phyloP scores from a whole-genome alignment of 2,329 filamentous ascomycete species.

The Penicillium sp. region DNA sequence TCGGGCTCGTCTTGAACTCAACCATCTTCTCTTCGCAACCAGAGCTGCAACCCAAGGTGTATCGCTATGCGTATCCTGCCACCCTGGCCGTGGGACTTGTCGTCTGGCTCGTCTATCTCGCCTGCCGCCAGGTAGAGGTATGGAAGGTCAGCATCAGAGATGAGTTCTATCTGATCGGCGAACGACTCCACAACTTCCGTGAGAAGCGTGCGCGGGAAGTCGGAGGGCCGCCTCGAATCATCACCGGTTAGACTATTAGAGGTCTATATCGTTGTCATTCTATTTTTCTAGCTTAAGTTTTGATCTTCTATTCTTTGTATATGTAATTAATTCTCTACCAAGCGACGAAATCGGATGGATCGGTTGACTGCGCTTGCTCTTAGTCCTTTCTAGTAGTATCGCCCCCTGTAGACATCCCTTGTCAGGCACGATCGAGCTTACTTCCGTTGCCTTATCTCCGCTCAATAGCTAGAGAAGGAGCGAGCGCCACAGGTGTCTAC shows the following conservation, averaged over 20 bases:
- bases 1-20: conserved; percentile 60
- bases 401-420: background rate
- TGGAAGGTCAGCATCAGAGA: conserved; percentile 87
- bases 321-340: conserved; percentile 2
- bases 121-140: conserved; percentile 63
- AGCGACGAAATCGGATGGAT: background rate
- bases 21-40: conserved; percentile 40
- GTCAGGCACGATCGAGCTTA: no score
- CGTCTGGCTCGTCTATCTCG: conserved; percentile 45
- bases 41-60: conserved; percentile 51
- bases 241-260: conserved; percentile 34
- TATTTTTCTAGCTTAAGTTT: background rate
- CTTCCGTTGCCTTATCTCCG: no score
- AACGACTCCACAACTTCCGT: conserved; percentile 92
- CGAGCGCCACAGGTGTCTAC: no score
- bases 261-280: background rate
- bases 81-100: conserved; percentile 60
- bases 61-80: conserved; percentile 76
- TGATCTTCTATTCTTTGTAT: conserved; percentile 12
- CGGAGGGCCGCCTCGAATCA: conserved; percentile 43
- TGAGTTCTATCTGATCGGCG: conserved; percentile 94
- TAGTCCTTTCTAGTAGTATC: background rate
- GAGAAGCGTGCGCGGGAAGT: conserved; percentile 54
- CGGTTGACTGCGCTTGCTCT: background rate
- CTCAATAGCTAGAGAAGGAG: no score